Base-by-base conservation (phyloP, 371 early-diverging fungal genomes). In the Rhizomucor pusillus region DNA sequence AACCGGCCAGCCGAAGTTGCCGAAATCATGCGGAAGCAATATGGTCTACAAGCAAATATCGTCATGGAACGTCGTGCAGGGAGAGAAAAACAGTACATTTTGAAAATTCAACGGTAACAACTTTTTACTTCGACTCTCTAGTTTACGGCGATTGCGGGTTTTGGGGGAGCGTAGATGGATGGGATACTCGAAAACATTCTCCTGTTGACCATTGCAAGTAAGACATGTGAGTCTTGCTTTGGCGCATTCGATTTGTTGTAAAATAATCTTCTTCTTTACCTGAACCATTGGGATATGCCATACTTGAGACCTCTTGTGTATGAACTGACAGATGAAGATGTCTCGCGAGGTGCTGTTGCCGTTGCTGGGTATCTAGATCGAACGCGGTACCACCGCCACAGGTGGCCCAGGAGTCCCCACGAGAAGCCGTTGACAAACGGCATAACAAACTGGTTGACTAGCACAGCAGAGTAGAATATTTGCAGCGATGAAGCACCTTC, bases 1-100 rank as follows among this genome's bases (percentile, higher is more conserved):
- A 98, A 98, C 70, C 82, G 85, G 54, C 94, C 95, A 3, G 67
- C 81, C 3, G 94, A 96, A 53, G 87, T 98, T 0, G 79, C 85
- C 22, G 66, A 75, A 11, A 74, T 75, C 23, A 73, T 87, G 73
- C 58, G 63, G 48, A 34, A 50, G 1, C 34, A 59, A 18, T 72
- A 81, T 51, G 60, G 67, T 3, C 73, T 86, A 58, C 50, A 53
- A 14, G 70, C 67, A 43, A 54, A 67, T 14, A 68, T 84, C 29
- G 59, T 75, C 33, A 62, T 71, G 58, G 65, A 77, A 43, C 75
- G 84, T 18, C 69, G 77, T 23, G 84, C 84, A 24, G 84, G 84
- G 24, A 60, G 84, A 57, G 84, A 84, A 59, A 78, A 64, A 57
- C 71, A 81, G 37, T 73, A 74, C 51, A 84, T 81, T 41, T 57